A percentile compares a stretch with the other conserved stretches of the same genome.
Conservation (phyloP, 371 early-diverging fungal genomes). For the Lichtheimia hyalospora region DNA sequence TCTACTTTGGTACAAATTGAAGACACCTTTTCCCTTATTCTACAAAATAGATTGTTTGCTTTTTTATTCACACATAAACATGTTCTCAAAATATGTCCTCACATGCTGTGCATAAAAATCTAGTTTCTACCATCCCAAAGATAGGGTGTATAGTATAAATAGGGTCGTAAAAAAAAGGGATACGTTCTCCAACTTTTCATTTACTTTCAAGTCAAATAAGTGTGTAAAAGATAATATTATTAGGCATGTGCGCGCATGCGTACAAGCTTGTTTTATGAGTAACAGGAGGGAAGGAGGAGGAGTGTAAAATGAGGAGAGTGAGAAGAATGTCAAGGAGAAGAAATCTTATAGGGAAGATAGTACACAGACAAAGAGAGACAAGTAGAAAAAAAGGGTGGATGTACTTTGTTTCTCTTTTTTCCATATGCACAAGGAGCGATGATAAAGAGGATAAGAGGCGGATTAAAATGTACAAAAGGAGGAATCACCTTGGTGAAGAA, state of each 20-base stretch:
- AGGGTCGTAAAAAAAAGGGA: too few species aligned
- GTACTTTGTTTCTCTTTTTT: neutral
- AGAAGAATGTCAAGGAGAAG: neutral
- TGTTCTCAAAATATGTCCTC: neutral
- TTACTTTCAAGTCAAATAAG: too few species aligned
- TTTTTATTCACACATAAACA: neutral
- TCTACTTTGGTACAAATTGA: conserved; percentile 61
- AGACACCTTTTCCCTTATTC: neutral
- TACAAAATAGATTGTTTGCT: neutral
- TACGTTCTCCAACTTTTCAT: too few species aligned
- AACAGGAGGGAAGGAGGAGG: neutral
- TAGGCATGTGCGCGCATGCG: too few species aligned
- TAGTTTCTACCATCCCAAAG: too few species aligned
- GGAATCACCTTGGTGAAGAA: neutral
- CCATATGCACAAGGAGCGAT: neutral
- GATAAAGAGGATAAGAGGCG: neutral
- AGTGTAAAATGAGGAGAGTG: neutral
- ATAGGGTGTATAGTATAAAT: too few species aligned
- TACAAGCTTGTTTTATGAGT: too few species aligned
- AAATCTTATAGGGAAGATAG: neutral
- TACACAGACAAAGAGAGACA: too few species aligned
- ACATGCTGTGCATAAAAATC: too few species aligned
- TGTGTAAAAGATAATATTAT: too few species aligned
- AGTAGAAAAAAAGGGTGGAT: too few species aligned
- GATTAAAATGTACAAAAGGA: neutral